Percentiles rank a stretch among this genome's conserved stretches.
Evolutionary conservation across 1,284 basidiomycete species (phyloP).

Genomic region (Wallemia hederae): DNA sequence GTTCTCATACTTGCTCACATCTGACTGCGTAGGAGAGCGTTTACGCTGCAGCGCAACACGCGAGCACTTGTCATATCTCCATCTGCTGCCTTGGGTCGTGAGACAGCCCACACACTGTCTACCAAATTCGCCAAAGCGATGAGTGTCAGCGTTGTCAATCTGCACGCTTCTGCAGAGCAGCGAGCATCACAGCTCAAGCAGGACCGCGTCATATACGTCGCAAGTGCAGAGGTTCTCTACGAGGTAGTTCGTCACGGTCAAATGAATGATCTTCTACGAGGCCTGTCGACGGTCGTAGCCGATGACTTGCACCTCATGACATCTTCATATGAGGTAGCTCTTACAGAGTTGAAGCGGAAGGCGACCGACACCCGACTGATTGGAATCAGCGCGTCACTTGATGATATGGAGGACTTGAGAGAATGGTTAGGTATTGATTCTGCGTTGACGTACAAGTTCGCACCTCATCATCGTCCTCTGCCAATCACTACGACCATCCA

Average conservation of each 20-base stretch:
- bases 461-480: slow-evolving; percentile 53
- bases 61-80: neutral
- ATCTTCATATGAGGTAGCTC: slow-evolving; percentile 47
- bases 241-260: neutral
- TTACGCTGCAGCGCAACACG: neutral
- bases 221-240: neutral
- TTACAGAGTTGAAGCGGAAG: slow-evolving; percentile 17
- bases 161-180: slow-evolving; percentile 2
- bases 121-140: slow-evolving; percentile 7
- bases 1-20: neutral
- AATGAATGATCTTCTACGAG: neutral
- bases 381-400: slow-evolving; percentile 46
- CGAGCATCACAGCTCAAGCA: neutral
- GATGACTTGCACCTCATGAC: slow-evolving; percentile 70
- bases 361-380: slow-evolving; percentile 32
- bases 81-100: neutral
- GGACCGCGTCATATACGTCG: neutral
- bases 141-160: slow-evolving; percentile 9
- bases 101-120: slow-evolving; percentile 8
- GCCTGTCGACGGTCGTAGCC: slow-evolving; percentile 29
- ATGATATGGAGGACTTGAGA: slow-evolving; percentile 49
- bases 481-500: slow-evolving; percentile 38
- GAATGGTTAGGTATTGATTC: slow-evolving; percentile 51
- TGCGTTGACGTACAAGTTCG: slow-evolving; percentile 41
- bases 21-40: slow-evolving; percentile 16